Conservation (phyloP, 2,329 filamentous ascomycete species). For the Seiridium cupressi region DNA sequence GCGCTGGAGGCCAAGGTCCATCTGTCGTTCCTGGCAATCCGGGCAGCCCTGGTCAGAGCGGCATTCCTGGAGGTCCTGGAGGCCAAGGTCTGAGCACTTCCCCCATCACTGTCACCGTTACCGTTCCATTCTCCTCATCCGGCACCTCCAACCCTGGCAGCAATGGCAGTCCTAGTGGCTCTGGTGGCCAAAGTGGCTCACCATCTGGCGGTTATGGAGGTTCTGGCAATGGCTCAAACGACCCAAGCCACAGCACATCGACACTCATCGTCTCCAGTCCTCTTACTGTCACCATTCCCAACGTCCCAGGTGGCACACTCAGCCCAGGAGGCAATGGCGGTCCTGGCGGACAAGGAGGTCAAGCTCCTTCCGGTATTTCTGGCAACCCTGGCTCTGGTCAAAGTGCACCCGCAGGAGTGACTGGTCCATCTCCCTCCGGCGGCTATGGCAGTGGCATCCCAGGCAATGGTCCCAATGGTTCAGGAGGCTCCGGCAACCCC, state of each 20-base stretch:
- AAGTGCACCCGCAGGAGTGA: neutral
- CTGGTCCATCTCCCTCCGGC: neutral
- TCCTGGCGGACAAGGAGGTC: neutral
- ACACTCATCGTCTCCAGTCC: neutral
- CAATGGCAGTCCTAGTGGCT: neutral
- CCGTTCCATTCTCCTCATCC: neutral
- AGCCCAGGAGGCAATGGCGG: conserved; percentile 8
- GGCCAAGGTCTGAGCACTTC: conserved; percentile 1
- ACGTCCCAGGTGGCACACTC: neutral
- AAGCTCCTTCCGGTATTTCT: neutral
- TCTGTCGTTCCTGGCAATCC: conserved; percentile 3
- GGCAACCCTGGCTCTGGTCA: neutral
- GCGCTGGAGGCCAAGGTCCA: neutral
- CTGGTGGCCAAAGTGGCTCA: neutral
- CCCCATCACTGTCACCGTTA: conserved; percentile 5
- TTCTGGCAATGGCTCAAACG: neutral
- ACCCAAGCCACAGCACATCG: neutral
- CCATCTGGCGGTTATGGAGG: conserved; percentile 1
- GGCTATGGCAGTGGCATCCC: conserved; percentile 4
- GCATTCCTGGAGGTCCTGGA: neutral
- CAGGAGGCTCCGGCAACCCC: neutral
- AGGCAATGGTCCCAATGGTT: neutral
- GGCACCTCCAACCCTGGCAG: neutral
- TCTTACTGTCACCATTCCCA: neutral
- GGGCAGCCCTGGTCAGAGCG: neutral